Evolutionary conservation across 2,329 filamentous ascomycete genomes (phyloP), one percentile per base, ranked within the genome.

Genomic region (Neoarthrinium moseri): DNA sequence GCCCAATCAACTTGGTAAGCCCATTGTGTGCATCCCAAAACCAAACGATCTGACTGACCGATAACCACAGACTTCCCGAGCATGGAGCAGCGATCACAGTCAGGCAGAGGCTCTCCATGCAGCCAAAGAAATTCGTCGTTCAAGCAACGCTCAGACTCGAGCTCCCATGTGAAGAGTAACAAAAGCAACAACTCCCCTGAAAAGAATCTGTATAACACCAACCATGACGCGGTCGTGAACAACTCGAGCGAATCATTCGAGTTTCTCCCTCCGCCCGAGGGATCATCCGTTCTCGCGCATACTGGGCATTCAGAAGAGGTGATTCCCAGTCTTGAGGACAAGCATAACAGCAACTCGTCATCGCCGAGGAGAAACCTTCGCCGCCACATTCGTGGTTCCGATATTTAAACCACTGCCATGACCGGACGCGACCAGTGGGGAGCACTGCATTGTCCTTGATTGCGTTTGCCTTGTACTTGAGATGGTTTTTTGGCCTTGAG

Each of bases 241-340:
- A 24, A 36, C 13, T 52, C 49, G 12, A 44, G 37, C 36, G 39
- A 37, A 29, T 49, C 53, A 24, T 43, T 43, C 10, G 44, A 48
- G 12, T 49, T 45, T 17, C 20, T 41, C 21, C 17, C 50, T 5
- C 49, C 44, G 13, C 33, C 48, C 11, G 32, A 51, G 15, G 43
- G 36, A 20, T 62, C 58, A 20, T 64, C 61, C 8, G 35, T 58
- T 33, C 6, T 56, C 30, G 60, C 48, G 22, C 60, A 64, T 34
- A 63, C 61, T 2, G 61, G 61, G 8, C 59, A 62, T 48, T 64
- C 61, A 8, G 21, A 32, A 18, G 56, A 62, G 5, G 40, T 51
- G 5, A 20, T 58, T n/a, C 35, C 37, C 41, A 21, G 29, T 6
- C 15, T 27, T 17, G 15, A 24, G n/a, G 36, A 35, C 33, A 4